Evolutionary conservation across 495 filamentous ascomycete genomes (phyloP).

Genomic region (Letharia columbiana): DNA sequence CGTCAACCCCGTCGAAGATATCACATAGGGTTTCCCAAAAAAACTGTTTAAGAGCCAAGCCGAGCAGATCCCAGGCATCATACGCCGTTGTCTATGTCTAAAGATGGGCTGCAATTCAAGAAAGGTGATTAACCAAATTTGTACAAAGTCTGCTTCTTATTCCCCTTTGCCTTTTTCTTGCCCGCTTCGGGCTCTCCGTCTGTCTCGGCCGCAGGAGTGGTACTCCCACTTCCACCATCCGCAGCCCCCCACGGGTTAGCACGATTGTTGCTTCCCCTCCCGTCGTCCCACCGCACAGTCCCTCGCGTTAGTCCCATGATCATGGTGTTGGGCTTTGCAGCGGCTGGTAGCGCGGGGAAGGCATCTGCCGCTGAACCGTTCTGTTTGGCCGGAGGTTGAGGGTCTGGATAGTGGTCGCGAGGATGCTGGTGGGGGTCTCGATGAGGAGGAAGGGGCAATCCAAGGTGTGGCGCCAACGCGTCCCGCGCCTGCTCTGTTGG

Average conservation of each 20-base stretch:
- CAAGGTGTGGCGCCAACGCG: slow-evolving; percentile 44
- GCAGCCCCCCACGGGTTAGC: slow-evolving; percentile 41
- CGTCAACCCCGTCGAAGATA: too few species aligned
- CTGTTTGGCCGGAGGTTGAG: slow-evolving; percentile 22
- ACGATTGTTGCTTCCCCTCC: slow-evolving; percentile 25
- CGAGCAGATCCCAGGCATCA: neutral
- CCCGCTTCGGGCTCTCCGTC: slow-evolving; percentile 33
- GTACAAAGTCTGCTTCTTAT: slow-evolving; percentile 69
- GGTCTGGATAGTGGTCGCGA: slow-evolving; percentile 28
- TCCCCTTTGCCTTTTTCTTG: slow-evolving; percentile 69
- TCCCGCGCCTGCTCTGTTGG: slow-evolving; percentile 32
- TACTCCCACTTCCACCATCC: slow-evolving; percentile 17
- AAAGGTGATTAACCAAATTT: slow-evolving; percentile 39
- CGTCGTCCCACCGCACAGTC: slow-evolving; percentile 59
- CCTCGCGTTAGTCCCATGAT: slow-evolving; percentile 72
- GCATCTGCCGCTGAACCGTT: slow-evolving; percentile 42
- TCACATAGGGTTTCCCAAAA: too few species aligned
- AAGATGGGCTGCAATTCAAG: neutral
- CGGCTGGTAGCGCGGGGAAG: slow-evolving; percentile 75
- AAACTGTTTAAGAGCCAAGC: neutral
- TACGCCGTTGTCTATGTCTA: neutral
- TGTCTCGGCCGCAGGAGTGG: slow-evolving; percentile 25
- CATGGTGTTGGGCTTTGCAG: slow-evolving; percentile 66
- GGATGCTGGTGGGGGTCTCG: slow-evolving; percentile 21
- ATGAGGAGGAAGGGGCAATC: slow-evolving; percentile 23